phyloP scores from a whole-genome alignment of 2,329 filamentous ascomycete genomes.

The Microdochium paspali region DNA sequence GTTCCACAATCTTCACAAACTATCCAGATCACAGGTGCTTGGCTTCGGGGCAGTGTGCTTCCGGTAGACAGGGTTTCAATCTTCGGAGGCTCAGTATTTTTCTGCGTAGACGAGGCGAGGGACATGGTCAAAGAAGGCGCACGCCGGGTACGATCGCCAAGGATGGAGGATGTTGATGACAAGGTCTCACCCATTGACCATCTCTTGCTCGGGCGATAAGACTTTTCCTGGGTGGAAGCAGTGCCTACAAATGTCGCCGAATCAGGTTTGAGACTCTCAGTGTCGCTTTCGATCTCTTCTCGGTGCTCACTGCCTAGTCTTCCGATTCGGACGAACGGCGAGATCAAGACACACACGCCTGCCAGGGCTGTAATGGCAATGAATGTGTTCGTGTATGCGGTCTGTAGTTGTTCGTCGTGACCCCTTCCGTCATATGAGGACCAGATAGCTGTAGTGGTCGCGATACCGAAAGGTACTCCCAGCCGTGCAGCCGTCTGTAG shows the following conservation, averaged over 20 bases:
- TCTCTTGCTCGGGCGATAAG: constrained; percentile 18
- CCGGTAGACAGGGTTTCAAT: constrained; percentile 12
- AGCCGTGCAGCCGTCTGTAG: constrained; percentile 20
- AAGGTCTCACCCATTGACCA: constrained; percentile 18
- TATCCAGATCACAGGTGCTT: constrained; percentile 18
- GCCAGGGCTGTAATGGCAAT: constrained; percentile 19
- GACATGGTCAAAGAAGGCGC: constrained; percentile 12
- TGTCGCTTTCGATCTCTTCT: constrained; percentile 2
- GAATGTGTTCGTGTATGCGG: constrained; percentile 20
- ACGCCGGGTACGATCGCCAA: background rate
- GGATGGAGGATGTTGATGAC: constrained; percentile 5
- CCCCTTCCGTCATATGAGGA: constrained; percentile 15
- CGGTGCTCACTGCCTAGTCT: constrained; percentile 11
- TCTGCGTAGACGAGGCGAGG: constrained; percentile 12
- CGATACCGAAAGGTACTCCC: constrained; percentile 19
- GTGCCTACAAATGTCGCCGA: background rate
- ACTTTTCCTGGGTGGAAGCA: constrained; percentile 4
- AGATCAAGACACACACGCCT: constrained; percentile 15
- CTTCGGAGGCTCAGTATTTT: constrained; percentile 11
- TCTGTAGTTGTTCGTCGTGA: constrained; percentile 8
- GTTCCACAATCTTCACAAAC: constrained; percentile 21
- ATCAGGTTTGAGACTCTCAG: constrained; percentile 2
- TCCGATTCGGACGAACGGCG: constrained; percentile 20
- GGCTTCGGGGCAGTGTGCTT: constrained; percentile 11
- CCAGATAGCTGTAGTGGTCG: constrained; percentile 22